Evolutionary conservation across 768 basidiomycete species (phyloP), one percentile per base, ranked within the genome.

Genomic region (Clitopilus hobsonii): DNA sequence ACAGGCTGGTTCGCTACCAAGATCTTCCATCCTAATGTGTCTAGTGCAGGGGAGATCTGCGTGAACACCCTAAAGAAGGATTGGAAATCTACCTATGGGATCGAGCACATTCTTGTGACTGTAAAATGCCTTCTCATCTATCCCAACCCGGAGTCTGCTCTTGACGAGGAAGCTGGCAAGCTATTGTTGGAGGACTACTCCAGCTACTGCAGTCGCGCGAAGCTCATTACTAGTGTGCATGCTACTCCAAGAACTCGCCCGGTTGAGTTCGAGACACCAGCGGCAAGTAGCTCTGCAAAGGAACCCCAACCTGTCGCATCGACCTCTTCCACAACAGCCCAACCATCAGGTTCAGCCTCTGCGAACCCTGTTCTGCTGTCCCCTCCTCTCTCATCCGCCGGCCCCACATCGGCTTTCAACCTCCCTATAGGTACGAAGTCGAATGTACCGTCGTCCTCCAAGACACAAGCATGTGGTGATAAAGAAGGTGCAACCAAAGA

Each of bases 51-150:
- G 14, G 94, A 97, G 71, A 98, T 98, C 61, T 98, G 94, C 68
- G 94, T 98, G 13, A 96, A 95, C 73, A 98, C 94, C 6, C 74
- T 98, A 23, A 98, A 97, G 80, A 96, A 97, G 69, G 94, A 96
- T 64, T 98, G 95, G 95, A 89, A 94, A 67, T 81, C 90, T 22
- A 82, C 86, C 11, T 95, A 92, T 63, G 95, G 95, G 49, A 93
- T 98, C 26, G 83, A 78, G 13, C 92, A 95, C 67, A 96, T 96
- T 56, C 80, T 96, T 14, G 86, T 93, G 55, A 95, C 93, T 25
- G 87, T 98, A 60, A 95, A 94, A 68, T 97, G 95, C 65, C 83
- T 98, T 47, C 81, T 98, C 58, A 98, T 98, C 60, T 94, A 94
- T 66, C 95, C 95, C 26, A 97, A 97, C 66, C 93, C 96, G 27